Conservation (phyloP, 208 protist genomes). For the Leishmania turanica region DNA sequence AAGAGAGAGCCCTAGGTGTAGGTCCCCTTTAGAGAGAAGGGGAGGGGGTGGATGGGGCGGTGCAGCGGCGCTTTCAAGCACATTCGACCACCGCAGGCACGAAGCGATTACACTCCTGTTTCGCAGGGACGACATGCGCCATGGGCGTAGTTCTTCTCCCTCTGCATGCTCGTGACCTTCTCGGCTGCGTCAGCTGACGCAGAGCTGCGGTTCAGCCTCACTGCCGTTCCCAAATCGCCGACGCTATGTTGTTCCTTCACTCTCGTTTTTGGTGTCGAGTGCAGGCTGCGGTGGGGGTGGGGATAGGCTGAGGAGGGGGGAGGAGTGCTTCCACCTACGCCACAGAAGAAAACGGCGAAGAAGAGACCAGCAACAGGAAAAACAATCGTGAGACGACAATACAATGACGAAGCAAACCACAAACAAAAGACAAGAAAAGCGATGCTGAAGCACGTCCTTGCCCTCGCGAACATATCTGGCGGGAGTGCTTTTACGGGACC, state of each 20-base stretch:
- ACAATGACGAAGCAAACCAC: background rate
- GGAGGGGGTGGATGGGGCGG: background rate
- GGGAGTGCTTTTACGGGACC: background rate
- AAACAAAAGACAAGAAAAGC: no score
- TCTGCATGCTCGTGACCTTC: background rate
- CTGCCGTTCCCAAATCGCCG: background rate
- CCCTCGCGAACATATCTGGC: background rate
- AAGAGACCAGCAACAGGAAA: background rate
- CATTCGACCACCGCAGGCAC: background rate
- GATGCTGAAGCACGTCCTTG: background rate
- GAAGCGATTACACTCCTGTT: background rate
- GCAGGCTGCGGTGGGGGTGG: background rate
- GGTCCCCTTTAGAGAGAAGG: background rate
- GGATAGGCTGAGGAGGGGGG: background rate
- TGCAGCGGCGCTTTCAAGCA: background rate
- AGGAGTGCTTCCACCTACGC: background rate
- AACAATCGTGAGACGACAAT: constrained; percentile 15
- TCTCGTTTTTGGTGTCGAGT: background rate
- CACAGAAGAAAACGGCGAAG: background rate
- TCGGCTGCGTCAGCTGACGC: background rate
- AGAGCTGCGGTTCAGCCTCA: background rate
- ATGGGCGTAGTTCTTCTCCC: background rate
- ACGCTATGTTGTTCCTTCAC: background rate
- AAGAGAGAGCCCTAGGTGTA: background rate
- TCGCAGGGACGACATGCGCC: background rate